A percentile compares a stretch with the other conserved stretches of the same genome.
Conservation (phyloP, 2,329 filamentous ascomycete genomes). For the Fusarium miscanthi region DNA sequence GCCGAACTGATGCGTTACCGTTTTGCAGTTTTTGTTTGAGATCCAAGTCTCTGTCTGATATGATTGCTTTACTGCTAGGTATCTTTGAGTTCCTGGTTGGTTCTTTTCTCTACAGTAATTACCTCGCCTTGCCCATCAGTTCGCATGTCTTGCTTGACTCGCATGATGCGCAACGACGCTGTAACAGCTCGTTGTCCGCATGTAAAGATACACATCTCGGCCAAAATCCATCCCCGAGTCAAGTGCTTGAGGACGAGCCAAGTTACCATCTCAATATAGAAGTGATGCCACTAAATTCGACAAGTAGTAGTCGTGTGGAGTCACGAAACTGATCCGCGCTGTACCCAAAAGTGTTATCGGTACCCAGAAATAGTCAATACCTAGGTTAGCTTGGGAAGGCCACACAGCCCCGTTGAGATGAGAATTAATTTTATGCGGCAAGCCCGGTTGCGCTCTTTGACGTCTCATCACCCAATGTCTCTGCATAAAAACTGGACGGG, state of each 20-base stretch:
- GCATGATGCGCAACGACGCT: slow-evolving; percentile 6
- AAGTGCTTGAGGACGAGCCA: slow-evolving; percentile 2
- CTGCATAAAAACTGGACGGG: slow-evolving; percentile 38
- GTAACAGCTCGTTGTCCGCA: slow-evolving; percentile 3
- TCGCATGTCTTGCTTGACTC: slow-evolving; percentile 26
- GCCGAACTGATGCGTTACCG: slow-evolving; percentile 13
- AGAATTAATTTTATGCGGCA: slow-evolving; percentile 47
- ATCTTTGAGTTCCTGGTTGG: slow-evolving; percentile 4
- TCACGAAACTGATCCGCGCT: slow-evolving; percentile 19
- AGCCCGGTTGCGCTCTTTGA: slow-evolving; percentile 37
- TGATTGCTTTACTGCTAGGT: slow-evolving; percentile 3
- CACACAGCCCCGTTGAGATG: slow-evolving; percentile 14
- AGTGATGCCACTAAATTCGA: slow-evolving; percentile 20
- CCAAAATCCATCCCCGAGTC: slow-evolving; percentile 14
- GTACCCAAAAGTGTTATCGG: slow-evolving; percentile 8
- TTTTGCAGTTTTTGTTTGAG: slow-evolving; percentile 9
- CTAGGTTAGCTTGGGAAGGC: slow-evolving; percentile 15
- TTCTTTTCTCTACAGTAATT: slow-evolving; percentile 5
- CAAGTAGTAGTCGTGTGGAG: slow-evolving; percentile 27
- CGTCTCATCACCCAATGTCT: slow-evolving; percentile 14
- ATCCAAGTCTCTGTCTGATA: slow-evolving; percentile 1
- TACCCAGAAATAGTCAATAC: slow-evolving; percentile 5
- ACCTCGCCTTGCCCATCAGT: slow-evolving; percentile 10
- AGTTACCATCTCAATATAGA: slow-evolving; percentile 8
- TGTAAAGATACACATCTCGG: neutral